These are phyloP conservation scores for Colletotrichum scovillei DNA, from an alignment of 2,329 filamentous ascomycete genomes.

Conservation along the genomic window DNA sequence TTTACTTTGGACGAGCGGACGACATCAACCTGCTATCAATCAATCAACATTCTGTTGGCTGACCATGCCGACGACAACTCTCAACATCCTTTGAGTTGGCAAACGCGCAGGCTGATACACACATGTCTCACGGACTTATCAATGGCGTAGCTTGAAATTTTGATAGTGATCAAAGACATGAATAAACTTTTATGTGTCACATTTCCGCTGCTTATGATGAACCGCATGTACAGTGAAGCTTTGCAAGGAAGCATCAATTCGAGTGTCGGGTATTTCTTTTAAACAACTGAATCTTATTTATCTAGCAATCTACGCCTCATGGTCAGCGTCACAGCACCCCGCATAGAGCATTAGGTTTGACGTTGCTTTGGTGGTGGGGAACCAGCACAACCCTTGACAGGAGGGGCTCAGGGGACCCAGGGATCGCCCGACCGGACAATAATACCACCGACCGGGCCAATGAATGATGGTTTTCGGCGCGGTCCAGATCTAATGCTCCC, in stretches of 20 bases:
- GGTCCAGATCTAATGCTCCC: constrained; percentile 24
- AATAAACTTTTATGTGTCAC: background rate
- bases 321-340: constrained; percentile 23
- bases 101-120: constrained; percentile 35
- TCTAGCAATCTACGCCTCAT: too few relatives aligned
- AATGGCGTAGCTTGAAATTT: background rate
- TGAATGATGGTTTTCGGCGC: constrained; percentile 9
- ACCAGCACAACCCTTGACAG: constrained; percentile 4
- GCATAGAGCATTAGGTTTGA: constrained; percentile 3
- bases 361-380: constrained; percentile 6
- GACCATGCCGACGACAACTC: constrained; percentile 17
- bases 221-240: background rate
- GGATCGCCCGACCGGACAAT: constrained; percentile 26
- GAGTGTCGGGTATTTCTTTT: background rate
- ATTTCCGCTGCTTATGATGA: background rate
- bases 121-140: background rate
- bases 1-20: constrained; percentile 38
- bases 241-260: background rate
- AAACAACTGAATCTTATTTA: background rate
- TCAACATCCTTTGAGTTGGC: constrained; percentile 18
- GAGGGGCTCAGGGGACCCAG: constrained; percentile 1
- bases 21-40: constrained; percentile 32
- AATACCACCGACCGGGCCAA: constrained; percentile 27
- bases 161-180: background rate
- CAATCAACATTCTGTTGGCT: constrained; percentile 21